Evolutionary conservation across 768 basidiomycete genomes (phyloP), one percentile per base, ranked within the genome.

Genomic region (Rhizopogon vinicolor): DNA sequence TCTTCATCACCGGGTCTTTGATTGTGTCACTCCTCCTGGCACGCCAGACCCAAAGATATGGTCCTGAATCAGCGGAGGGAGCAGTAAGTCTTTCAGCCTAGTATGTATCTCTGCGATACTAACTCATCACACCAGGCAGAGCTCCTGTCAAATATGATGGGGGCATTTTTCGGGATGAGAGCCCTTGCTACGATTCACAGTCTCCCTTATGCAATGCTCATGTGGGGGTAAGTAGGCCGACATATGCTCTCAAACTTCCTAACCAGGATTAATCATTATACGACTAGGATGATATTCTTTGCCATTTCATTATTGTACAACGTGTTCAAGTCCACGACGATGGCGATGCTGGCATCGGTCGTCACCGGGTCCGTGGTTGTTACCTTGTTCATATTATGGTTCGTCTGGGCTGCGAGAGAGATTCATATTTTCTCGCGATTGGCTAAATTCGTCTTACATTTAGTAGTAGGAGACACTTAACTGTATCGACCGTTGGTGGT

Each of bases 1-100:
- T 75, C 18, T 7, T 60, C 68, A n/a, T 70, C 65, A 50, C 55
- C 76, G 29, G 69, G 67, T 3, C 65, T 67, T 41, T 73, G 42
- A 53, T 75, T 33, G 59, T 74, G 10, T 70, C 68, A 7, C 58
- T 73, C 14, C 53, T 75, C 16, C 67, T 78, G 0, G 61, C 67
- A 16, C 68, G 74, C n/a, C 72, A 74, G 43, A 71, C 74, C 57
- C 68, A 71, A 28, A 61, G 60, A 0, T 66, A 61, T 41, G 56
- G 59, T 8, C 58, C 62, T 16, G 61, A 59, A 3, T 60, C 63
- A 9, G 65, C 63, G 2, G 42, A 55, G 0, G 67, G 66, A 52
- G 68, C 68, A 28, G 75, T 76, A 29, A 13, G 35, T 46, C 18
- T 19, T 33, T 39, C 51, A 69, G 35, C 35, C 10, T 12, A 5